Evolutionary conservation across 768 basidiomycete species (phyloP), one percentile per base, ranked within the genome.

Genomic region (Amanita fuliginea): DNA sequence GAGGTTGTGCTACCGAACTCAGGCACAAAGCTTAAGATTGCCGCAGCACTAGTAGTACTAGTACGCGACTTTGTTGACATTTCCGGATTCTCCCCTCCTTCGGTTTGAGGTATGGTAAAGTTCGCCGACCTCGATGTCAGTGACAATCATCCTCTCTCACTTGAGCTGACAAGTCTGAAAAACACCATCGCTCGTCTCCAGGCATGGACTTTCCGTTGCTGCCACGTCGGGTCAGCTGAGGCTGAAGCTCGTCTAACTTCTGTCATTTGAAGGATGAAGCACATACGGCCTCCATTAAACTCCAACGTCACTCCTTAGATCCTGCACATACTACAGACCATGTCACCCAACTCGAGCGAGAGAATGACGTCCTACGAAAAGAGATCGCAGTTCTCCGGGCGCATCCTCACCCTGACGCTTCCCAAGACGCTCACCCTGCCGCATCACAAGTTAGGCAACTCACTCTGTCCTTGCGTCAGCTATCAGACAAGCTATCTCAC

Each of bases 401-500:
- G 0, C 60, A 75, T 53, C 76, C 81, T 13, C 72, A 76, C 42
- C 59, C 66, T 3, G 61, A 69, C 6, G 64, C 58, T 19, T 56
- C 55, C 4, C 51, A 55, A 9, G 56, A 56, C 42, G 54, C 61
- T 4, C 59, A 63, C 41, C 62, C 62, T 30, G 62, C 64, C 7
- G 57, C 57, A 10, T 46, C 61, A 16, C 69, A 71, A 40, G 59
- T 67, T 30, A 67, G 69, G 50, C 65, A 89, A 51, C 71, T 89
- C 46, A 80, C 83, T 0, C 72, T 89, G 7, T 78, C 83, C 0
- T 72, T 87, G 22, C 74, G 86, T 6, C 75, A 74, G 18, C 67
- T 86, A 28, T 81, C 78, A 3, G 80, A 86, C 58, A 82, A 88
- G 61, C 73, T 88, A 16, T 68, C 73, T 0, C 58, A 74, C 8